Evolutionary conservation across 352 stramenopile genomes (phyloP).

Genomic region (Phytopythium montanum): DNA sequence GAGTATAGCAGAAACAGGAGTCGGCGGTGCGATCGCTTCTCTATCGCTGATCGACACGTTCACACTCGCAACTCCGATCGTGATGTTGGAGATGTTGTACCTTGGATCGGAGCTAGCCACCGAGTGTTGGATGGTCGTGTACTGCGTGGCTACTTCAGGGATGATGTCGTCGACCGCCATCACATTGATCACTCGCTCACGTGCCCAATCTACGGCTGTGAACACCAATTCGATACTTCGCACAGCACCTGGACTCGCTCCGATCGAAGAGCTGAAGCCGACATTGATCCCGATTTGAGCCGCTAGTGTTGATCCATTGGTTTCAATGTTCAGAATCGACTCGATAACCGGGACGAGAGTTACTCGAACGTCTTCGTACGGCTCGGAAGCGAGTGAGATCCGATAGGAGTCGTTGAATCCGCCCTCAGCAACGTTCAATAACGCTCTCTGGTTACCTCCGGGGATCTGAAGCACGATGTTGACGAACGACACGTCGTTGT

Average conservation of each 20-base stretch:
- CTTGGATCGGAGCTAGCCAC: constrained; percentile 39
- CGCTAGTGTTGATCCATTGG: constrained; percentile 10
- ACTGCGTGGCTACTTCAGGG: constrained; percentile 54
- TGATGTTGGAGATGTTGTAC: constrained; percentile 65
- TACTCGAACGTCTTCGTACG: constrained; percentile 56
- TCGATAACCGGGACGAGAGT: constrained; percentile 36
- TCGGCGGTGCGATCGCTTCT: constrained; percentile 53
- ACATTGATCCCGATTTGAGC: constrained; percentile 30
- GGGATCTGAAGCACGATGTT: constrained; percentile 45
- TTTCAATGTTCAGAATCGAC: constrained; percentile 34
- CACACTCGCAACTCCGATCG: constrained; percentile 36
- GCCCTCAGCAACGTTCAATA: constrained; percentile 59
- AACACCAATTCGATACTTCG: constrained; percentile 49
- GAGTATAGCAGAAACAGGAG: constrained; percentile 43
- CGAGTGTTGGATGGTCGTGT: constrained; percentile 38
- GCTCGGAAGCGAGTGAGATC: constrained; percentile 53
- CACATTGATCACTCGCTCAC: constrained; percentile 33
- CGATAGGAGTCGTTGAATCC: constrained; percentile 80
- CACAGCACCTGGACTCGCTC: constrained; percentile 5
- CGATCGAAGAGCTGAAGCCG: constrained; percentile 18
- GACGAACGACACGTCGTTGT: constrained; percentile 64
- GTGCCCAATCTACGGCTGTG: constrained; percentile 57
- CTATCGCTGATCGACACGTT: constrained; percentile 57
- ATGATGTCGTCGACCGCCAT: constrained; percentile 65
- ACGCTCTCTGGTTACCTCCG: constrained; percentile 10